Percentiles rank a stretch among this genome's conserved stretches.
Conservation (phyloP, 371 early-diverging fungal species). For the Mucor plumbeus region DNA sequence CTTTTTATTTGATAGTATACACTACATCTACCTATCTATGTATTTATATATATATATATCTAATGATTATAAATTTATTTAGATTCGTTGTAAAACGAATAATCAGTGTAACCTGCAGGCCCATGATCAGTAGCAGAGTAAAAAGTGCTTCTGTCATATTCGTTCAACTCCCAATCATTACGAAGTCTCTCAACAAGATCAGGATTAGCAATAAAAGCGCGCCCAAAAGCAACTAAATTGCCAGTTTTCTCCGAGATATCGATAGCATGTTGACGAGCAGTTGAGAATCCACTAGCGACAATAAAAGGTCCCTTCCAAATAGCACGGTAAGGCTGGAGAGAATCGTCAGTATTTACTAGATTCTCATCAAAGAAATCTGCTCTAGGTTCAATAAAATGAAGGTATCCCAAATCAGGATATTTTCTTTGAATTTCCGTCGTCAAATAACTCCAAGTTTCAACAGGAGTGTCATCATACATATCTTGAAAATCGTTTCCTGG, state of each 20-base stretch:
- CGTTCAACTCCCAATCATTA: conserved; percentile 14
- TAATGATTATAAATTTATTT: not conserved
- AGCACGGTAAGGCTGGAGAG: conserved; percentile 18
- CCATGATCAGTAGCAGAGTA: conserved; percentile 10
- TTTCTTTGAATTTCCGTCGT: too few relatives aligned
- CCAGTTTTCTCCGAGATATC: conserved; percentile 30
- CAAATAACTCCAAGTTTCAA: too few relatives aligned
- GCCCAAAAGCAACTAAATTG: conserved; percentile 40
- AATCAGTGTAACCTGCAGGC: conserved; percentile 28
- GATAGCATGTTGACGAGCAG: conserved; percentile 21
- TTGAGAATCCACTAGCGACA: conserved; percentile 27
- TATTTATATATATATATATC: not conserved
- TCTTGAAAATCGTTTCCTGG: conserved; percentile 24
- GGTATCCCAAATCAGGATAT: too few relatives aligned
- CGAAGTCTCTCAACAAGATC: conserved; percentile 37
- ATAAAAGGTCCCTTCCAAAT: conserved; percentile 41
- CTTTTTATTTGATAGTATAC: not conserved
- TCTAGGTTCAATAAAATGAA: too few relatives aligned
- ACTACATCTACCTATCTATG: not conserved
- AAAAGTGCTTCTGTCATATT: conserved; percentile 29
- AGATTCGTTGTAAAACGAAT: conserved; percentile 13
- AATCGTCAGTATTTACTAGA: too few relatives aligned
- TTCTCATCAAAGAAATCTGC: conserved; percentile 15
- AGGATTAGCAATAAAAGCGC: conserved; percentile 45
- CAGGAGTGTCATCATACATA: conserved; percentile 4